Evolutionary conservation across 768 basidiomycete species (phyloP).

Genomic region (Tylopilus subfusipes): DNA sequence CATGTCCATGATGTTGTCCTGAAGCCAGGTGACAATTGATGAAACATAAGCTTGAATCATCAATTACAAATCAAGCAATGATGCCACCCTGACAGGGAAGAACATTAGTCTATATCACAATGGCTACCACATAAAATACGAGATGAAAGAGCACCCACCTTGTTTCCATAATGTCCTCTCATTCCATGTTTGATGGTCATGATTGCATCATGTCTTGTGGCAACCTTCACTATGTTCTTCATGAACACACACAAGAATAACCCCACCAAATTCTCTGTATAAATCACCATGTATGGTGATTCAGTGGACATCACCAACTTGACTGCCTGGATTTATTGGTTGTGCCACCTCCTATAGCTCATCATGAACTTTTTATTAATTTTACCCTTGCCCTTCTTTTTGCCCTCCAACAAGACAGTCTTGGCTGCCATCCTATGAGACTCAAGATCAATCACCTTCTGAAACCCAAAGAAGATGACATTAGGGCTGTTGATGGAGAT

Average conservation of each 20-base stretch:
- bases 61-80: conserved; percentile 82
- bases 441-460: conserved; percentile 94
- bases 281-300: conserved; percentile 69
- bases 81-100: conserved; percentile 68
- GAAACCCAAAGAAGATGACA: conserved; percentile 90
- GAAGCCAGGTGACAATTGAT: conserved; percentile 98
- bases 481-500: conserved; percentile 73
- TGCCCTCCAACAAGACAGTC: conserved; percentile 76
- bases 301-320: conserved; percentile 70
- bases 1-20: conserved; percentile 81
- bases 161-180: conserved; percentile 92
- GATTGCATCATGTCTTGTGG: conserved; percentile 66
- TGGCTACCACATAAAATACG: background rate
- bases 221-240: conserved; percentile 57
- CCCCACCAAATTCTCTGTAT: conserved; percentile 89
- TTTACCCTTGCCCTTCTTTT: conserved; percentile 54
- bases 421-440: conserved; percentile 90
- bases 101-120: conserved; percentile 2
- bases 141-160: conserved; percentile 49
- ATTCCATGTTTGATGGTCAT: conserved; percentile 89
- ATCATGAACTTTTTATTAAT: conserved; percentile 78
- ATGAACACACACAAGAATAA: conserved; percentile 75
- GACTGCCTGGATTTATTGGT: conserved; percentile 69
- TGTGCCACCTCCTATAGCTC: conserved; percentile 88
- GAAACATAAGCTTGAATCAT: conserved; percentile 91